Evolutionary conservation across 1,284 basidiomycete genomes (phyloP), one percentile per base, ranked within the genome.

Genomic region (Malassezia pachydermatis): DNA sequence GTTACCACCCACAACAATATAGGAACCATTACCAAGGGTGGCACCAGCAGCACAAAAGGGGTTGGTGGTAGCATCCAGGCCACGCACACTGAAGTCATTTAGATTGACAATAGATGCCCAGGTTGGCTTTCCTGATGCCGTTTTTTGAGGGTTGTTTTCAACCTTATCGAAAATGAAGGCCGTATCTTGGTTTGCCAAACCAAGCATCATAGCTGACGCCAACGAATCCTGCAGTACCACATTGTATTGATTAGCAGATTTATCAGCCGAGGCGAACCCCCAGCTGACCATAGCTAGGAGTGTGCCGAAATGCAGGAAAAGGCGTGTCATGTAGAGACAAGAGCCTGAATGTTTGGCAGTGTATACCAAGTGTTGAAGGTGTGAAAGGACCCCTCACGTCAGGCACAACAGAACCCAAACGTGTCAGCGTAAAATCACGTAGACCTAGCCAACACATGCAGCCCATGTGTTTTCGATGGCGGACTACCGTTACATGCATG

Each of bases 101-200:
- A 69, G 47, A 16, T 54, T 55, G 38, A 64, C 58, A 49, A 67
- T 57, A 11, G 65, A 55, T 17, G 62, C 65, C 68, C 68, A 70
- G 3, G 61, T 58, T 11, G 62, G 65, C 30, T 54, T 59, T 13
- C 57, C 61, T n/a, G 59, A 51, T 11, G 41, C 20, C 9, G 63
- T 45, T 17, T 39, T 36, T 13, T 39, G n/a, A 9, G 48, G 52
- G 58, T 74, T 74, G 56, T 69, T 65, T 54, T 75, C 73, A 10
- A 63, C 67, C 58, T 74, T 74, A 60, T 74, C 73, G 29, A 74
- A 58, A 35, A 74, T 72, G 47, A 72, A 70, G 30, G 72, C 67
- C 33, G 57, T 60, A 36, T 69, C 45, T 38, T 71, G 58, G 51
- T 69, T 60, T 33, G 65, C 56, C 23, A 71, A 55, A 48, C 61